Base-by-base conservation (phyloP, 2,329 filamentous ascomycete species). In the Hirsutella thompsonii region DNA sequence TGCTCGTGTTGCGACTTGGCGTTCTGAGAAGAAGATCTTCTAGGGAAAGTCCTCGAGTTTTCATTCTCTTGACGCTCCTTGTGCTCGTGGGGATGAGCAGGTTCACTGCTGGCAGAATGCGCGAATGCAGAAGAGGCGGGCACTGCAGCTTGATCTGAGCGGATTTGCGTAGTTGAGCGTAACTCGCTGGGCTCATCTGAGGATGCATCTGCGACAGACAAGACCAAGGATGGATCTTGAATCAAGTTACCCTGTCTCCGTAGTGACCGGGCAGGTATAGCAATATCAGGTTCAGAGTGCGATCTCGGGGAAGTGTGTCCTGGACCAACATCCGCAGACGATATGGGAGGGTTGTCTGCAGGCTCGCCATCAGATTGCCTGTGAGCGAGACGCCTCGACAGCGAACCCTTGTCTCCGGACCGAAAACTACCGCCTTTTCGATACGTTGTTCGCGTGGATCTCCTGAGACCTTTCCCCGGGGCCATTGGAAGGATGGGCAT, bases 361-460 rank as follows among this genome's bases (percentile, higher is more conserved):
- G 47, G 47, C 45, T 81, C 77, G 13, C 69, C 69, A 16, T 83
- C 81, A n/a, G 70, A 66, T 20, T 76, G 72, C 43, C 76, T 76
- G 35, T 75, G 72, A 4, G 69, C 69, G 36, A 78, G 69, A 32
- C 90, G 76, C 59, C 85, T 86, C 1, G 85, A 83, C 49, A 87
- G 82, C 1, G 83, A 78, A 3, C 78, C 68, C 41, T 83, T 75
- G 45, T 92, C 83, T 20, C 84, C 83, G 49, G 81, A 85, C 39
- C 83, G 81, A 46, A 94, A 60, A 63, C 89, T 95, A 28, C 89
- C 89, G 43, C 85, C 72, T 52, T 79, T 86, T 52, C 89, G 72
- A 59, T 96, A 96, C 20, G 85, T 90, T 5, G 92, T 98, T 41
- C 86, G 76, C 18, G 88, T 98, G 11, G 92, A 95, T 46, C 92